Evolutionary conservation across 176 grass and related monocot species (phyloP).

Genomic region (Thalia dealbata): DNA sequence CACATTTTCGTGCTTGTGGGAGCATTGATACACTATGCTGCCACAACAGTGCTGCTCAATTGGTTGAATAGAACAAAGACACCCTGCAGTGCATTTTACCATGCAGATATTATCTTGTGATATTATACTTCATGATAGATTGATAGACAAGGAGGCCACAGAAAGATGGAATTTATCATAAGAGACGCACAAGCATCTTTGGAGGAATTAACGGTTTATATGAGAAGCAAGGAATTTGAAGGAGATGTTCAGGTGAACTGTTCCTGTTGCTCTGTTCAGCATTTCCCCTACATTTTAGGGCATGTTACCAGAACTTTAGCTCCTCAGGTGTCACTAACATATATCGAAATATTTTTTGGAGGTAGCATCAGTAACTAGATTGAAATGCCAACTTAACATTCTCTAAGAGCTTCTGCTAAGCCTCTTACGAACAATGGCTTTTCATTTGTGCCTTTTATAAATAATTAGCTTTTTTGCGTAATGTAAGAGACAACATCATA

Average conservation of each 20-base stretch:
- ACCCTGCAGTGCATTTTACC: background rate
- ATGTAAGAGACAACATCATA: no score
- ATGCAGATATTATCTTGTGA: background rate
- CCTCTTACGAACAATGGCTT: no score
- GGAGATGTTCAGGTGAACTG: background rate
- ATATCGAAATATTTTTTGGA: no score
- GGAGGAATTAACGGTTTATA: background rate
- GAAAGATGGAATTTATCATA: background rate
- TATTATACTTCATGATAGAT: background rate
- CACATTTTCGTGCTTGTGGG: slow-evolving; percentile 75
- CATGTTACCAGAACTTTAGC: background rate
- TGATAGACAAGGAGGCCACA: background rate
- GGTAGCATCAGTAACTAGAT: no score
- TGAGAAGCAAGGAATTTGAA: background rate
- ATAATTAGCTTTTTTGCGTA: no score
- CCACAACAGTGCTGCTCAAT: slow-evolving; percentile 55
- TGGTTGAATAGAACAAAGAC: slow-evolving; percentile 22
- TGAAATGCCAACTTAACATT: no score
- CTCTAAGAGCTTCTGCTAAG: no score
- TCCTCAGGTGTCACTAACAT: background rate
- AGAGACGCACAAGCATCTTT: background rate
- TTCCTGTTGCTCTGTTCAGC: background rate
- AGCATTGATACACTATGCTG: slow-evolving; percentile 78
- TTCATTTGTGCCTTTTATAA: no score
- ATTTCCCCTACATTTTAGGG: background rate